A percentile compares a stretch with the other conserved stretches of the same genome.
Evolutionary conservation across 495 filamentous ascomycete genomes (phyloP).

Genomic region (Astrothelium macrocarpum): DNA sequence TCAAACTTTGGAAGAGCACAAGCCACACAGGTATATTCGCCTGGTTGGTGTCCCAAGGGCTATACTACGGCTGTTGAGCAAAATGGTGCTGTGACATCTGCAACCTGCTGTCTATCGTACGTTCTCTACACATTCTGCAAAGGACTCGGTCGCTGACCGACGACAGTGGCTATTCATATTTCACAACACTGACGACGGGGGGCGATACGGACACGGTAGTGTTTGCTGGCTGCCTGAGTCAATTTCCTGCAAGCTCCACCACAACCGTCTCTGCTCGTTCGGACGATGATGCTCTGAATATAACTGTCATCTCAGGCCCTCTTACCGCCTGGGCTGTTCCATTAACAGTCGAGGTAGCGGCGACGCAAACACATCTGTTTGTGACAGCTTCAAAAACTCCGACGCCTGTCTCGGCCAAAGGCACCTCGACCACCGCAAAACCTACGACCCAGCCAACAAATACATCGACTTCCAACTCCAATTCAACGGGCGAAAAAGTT

Average conservation of each 20-base stretch:
- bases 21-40: neutral
- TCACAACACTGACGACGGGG: neutral
- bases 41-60: neutral
- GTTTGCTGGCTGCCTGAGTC: neutral
- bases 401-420: neutral
- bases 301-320: neutral
- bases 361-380: neutral
- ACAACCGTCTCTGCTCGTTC: neutral
- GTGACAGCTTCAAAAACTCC: neutral
- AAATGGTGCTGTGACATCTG: neutral
- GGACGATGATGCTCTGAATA: neutral
- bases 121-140: neutral
- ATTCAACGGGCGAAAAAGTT: neutral
- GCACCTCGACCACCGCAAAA: neutral
- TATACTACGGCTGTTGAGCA: neutral
- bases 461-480: neutral
- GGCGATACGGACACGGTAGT: neutral
- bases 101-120: constrained; percentile 2
- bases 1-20: constrained; percentile 1
- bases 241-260: neutral
- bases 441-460: neutral
- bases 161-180: neutral
- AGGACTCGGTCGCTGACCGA: neutral
- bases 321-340: constrained; percentile 1
- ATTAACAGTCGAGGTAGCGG: neutral